phyloP scores from a whole-genome alignment of 352 stramenopile genomes.

The Pythium dissimile region DNA sequence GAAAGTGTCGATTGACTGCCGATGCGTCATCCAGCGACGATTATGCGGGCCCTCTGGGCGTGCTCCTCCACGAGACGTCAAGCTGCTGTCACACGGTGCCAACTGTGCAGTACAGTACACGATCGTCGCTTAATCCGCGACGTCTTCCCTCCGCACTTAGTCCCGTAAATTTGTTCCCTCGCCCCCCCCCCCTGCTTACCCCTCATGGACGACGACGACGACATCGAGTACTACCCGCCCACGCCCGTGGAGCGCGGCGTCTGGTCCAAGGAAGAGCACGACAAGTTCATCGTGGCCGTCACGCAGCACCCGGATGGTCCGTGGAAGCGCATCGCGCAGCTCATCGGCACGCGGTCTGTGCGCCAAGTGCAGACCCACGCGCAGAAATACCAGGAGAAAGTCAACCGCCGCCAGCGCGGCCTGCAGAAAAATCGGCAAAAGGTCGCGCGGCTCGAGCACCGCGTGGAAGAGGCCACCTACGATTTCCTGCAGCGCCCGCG shows the following conservation, averaged over 20 bases:
- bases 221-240: neutral
- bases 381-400: slow-evolving; percentile 23
- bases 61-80: neutral
- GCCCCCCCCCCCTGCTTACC: neutral
- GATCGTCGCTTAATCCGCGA: no score
- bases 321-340: slow-evolving; percentile 11
- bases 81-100: slow-evolving; percentile 1
- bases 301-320: slow-evolving; percentile 16
- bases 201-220: slow-evolving; percentile 1
- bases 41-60: neutral
- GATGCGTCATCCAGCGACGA: neutral
- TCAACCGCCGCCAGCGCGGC: slow-evolving; percentile 11
- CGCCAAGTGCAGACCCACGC: slow-evolving; percentile 20
- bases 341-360: slow-evolving; percentile 15
- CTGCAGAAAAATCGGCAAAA: slow-evolving; percentile 13
- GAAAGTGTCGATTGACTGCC: no score
- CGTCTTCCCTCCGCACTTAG: no score
- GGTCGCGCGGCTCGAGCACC: slow-evolving; percentile 11
- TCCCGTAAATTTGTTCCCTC: neutral
- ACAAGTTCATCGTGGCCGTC: slow-evolving; percentile 25
- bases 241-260: slow-evolving; percentile 10
- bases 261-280: slow-evolving; percentile 23
- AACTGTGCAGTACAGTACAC: neutral
- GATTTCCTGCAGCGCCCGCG: slow-evolving; percentile 8
- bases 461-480: slow-evolving; percentile 13